Conservation (phyloP, 352 stramenopile species). For the Phytophthora fragariae region DNA sequence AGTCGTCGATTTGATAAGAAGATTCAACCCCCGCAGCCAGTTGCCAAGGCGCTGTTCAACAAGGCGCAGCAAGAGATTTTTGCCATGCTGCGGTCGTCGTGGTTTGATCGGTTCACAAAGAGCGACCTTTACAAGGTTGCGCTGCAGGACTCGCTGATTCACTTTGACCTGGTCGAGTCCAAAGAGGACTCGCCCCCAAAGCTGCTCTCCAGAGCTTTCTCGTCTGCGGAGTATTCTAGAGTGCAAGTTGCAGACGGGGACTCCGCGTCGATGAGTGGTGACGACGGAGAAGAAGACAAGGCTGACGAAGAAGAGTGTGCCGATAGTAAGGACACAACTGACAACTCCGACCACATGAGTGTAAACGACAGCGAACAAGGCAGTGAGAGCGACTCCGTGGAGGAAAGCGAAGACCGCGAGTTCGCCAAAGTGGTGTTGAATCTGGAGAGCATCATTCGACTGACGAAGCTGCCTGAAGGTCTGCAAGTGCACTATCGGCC, state of each 20-base stretch:
- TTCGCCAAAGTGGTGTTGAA: slow-evolving; percentile 76
- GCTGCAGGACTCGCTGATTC: slow-evolving; percentile 76
- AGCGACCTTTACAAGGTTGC: slow-evolving; percentile 86
- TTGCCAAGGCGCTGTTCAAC: slow-evolving; percentile 59
- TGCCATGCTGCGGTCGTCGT: slow-evolving; percentile 78
- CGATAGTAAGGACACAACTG: slow-evolving; percentile 31
- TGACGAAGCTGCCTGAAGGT: slow-evolving; percentile 80
- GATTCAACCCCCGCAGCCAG: slow-evolving; percentile 44
- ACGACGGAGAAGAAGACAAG: slow-evolving; percentile 20
- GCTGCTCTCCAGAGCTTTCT: slow-evolving; percentile 69
- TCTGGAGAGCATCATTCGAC: slow-evolving; percentile 85
- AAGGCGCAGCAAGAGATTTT: slow-evolving; percentile 87
- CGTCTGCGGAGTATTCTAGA: slow-evolving; percentile 46
- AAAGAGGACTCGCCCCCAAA: slow-evolving; percentile 80
- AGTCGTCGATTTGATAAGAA: slow-evolving; percentile 53
- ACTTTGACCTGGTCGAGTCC: slow-evolving; percentile 62
- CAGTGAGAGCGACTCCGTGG: slow-evolving; percentile 43
- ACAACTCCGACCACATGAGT: slow-evolving; percentile 26
- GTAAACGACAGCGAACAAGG: slow-evolving; percentile 50
- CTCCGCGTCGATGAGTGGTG: slow-evolving; percentile 10
- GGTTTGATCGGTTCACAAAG: slow-evolving; percentile 87
- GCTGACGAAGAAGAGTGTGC: slow-evolving; percentile 21
- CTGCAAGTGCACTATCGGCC: slow-evolving; percentile 86
- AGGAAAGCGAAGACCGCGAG: slow-evolving; percentile 52
- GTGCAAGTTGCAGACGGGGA: slow-evolving; percentile 9